Percentiles rank a stretch among this genome's conserved stretches.
Conservation (phyloP, 169 alveolate genomes). For the Condylostoma magnum region DNA sequence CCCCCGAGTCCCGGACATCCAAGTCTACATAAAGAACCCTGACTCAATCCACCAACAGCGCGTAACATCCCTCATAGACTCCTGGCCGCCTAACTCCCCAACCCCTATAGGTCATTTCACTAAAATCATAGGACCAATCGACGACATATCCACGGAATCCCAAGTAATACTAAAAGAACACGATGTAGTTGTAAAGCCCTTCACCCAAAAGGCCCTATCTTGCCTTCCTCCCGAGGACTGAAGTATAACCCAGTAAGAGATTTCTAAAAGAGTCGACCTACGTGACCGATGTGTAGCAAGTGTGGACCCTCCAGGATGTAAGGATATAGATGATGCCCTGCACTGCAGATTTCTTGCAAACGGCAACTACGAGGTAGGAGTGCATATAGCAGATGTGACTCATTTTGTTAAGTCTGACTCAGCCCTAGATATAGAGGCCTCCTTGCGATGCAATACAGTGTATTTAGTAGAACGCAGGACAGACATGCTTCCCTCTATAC, state of each 20-base stretch:
- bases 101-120: constrained; percentile 93
- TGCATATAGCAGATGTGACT: constrained; percentile 99
- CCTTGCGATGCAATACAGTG: constrained; percentile 94
- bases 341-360: constrained; percentile 76
- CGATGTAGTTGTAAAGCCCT: constrained; percentile 65
- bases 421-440: constrained; percentile 97
- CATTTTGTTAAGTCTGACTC: constrained; percentile 95
- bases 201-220: constrained; percentile 29
- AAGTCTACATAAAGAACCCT: constrained; percentile 74
- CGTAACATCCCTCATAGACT: constrained; percentile 86
- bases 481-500: constrained; percentile 98
- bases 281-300: constrained; percentile 87
- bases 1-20: constrained; percentile 85
- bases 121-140: constrained; percentile 89
- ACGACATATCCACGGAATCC: constrained; percentile 86
- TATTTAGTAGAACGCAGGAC: constrained; percentile 98
- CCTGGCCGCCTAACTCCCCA: constrained; percentile 81
- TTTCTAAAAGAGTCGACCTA: constrained; percentile 59
- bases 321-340: constrained; percentile 98
- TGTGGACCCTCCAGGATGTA: constrained; percentile 99
- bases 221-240: constrained; percentile 89
- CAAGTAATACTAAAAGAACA: constrained; percentile 79
- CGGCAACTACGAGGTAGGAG: constrained; percentile 91
- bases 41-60: constrained; percentile 84
- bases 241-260: constrained; percentile 83